A percentile compares a stretch with the other conserved stretches of the same genome.
phyloP scores from a whole-genome alignment of 768 basidiomycete species.

The Termitomyces bulborhizus region DNA sequence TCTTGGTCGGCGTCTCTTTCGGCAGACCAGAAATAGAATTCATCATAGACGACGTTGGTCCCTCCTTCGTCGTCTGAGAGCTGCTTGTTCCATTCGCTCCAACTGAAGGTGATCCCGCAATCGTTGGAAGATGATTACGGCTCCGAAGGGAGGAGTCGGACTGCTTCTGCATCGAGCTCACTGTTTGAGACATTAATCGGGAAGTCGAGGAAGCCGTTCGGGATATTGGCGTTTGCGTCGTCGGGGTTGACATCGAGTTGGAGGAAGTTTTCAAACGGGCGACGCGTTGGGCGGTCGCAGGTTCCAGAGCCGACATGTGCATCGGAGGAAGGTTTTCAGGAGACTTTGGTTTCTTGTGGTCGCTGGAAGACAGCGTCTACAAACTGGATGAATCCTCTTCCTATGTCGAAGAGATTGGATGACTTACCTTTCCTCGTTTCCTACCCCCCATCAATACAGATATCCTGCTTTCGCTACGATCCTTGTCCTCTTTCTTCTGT shows the following conservation, averaged over 20 bases:
- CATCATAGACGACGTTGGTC: conserved; percentile 38
- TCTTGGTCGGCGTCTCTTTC: conserved; percentile 90
- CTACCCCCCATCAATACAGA: conserved; percentile 83
- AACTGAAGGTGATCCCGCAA: conserved; percentile 90
- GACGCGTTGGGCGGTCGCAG: conserved; percentile 77
- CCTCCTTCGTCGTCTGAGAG: conserved; percentile 46
- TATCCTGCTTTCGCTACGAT: conserved; percentile 85
- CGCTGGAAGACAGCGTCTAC: conserved; percentile 80
- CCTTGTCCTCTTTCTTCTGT: conserved; percentile 75
- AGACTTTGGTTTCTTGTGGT: conserved; percentile 67
- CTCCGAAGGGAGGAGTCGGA: conserved; percentile 76
- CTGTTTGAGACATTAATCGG: conserved; percentile 73
- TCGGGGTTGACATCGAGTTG: conserved; percentile 37
- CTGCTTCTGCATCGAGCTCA: conserved; percentile 83
- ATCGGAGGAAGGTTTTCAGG: conserved; percentile 80
- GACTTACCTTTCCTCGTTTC: conserved; percentile 82
- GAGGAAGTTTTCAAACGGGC: conserved; percentile 67
- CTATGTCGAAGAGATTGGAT: background rate
- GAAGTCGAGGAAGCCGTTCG: conserved; percentile 41
- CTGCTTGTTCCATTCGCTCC: conserved; percentile 49
- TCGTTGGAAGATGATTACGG: conserved; percentile 78
- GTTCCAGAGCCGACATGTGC: conserved; percentile 82
- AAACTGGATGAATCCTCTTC: conserved; percentile 7
- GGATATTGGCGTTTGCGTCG: conserved; percentile 26
- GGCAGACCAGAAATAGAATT: conserved; percentile 47